A percentile compares a stretch with the other conserved stretches of the same genome.
These are phyloP conservation scores for Gomphus bonarii DNA, from an alignment of 1,284 basidiomycete species.

Conservation along the genomic window DNA sequence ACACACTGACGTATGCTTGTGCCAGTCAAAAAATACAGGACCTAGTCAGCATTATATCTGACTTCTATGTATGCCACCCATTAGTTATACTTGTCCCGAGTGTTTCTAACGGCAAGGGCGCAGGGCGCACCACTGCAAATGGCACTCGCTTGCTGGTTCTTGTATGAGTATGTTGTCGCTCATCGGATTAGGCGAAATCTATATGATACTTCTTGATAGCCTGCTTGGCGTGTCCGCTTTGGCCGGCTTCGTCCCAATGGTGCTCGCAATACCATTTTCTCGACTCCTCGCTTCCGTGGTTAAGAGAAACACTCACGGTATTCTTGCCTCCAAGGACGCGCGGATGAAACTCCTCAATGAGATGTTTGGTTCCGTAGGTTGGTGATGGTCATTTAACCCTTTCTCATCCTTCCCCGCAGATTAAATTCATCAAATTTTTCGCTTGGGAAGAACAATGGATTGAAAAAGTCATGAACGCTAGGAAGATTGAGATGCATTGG, in stretches of 20 bases:
- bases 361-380: conserved; percentile 5
- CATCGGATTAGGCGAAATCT: neutral
- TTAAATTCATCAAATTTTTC: conserved; percentile 16
- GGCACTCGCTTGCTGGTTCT: neutral
- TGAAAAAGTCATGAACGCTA: conserved; percentile 10
- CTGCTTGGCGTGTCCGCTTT: conserved; percentile 8
- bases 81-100: neutral
- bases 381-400: neutral
- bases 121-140: conserved; percentile 7
- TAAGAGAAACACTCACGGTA: neutral
- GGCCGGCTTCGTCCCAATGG: conserved; percentile 2
- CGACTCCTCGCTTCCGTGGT: conserved; percentile 2
- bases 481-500: conserved; percentile 12
- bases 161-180: neutral
- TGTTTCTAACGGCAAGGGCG: neutral
- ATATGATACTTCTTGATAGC: neutral
- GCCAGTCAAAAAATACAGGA: conserved; percentile 5
- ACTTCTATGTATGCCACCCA: neutral
- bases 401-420: neutral
- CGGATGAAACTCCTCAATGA: conserved; percentile 10
- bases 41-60: neutral
- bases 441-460: conserved; percentile 15
- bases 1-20: neutral
- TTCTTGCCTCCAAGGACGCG: conserved; percentile 4
- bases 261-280: conserved; percentile 5